phyloP scores from a whole-genome alignment of 2,329 filamentous ascomycete genomes.

The Tolypocladium sp. region DNA sequence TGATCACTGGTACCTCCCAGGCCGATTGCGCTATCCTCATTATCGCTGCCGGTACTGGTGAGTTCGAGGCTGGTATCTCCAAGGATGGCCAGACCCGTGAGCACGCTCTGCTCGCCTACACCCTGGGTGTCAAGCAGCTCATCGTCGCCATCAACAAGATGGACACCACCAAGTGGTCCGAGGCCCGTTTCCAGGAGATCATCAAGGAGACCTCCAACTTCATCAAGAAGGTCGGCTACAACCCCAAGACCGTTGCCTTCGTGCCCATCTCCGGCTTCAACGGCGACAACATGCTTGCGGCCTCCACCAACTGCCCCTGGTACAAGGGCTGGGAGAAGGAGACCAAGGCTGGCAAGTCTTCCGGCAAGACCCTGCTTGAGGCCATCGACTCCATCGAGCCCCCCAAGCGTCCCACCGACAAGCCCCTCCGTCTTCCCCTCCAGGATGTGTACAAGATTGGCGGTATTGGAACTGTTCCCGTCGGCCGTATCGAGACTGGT shows the following conservation, averaged over 20 bases:
- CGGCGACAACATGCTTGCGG: constrained; percentile 98
- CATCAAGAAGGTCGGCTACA: constrained; percentile 99
- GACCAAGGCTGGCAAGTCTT: constrained; percentile 72
- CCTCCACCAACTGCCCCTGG: constrained; percentile 93
- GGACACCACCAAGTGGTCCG: constrained; percentile 98
- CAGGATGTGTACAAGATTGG: constrained; percentile 99
- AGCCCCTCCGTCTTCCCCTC: constrained; percentile 99
- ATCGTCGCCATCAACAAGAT: constrained; percentile 99
- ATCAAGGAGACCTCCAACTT: constrained; percentile 99
- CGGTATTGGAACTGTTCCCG: constrained; percentile 98
- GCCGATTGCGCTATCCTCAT: constrained; percentile 99
- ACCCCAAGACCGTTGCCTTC: constrained; percentile 97
- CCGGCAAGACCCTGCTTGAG: constrained; percentile 97
- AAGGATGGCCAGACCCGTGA: constrained; percentile 99
- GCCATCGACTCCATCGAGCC: constrained; percentile 95
- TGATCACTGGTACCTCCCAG: constrained; percentile 99
- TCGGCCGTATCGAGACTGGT: constrained; percentile 99
- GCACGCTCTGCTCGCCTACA: constrained; percentile 99
- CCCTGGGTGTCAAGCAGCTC: constrained; percentile 99
- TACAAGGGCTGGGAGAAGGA: constrained; percentile 99
- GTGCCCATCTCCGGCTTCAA: constrained; percentile 99
- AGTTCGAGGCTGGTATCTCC: constrained; percentile 99
- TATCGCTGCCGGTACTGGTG: constrained; percentile 99
- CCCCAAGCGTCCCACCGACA: constrained; percentile 89
- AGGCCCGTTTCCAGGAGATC: constrained; percentile 95